These are phyloP conservation scores for Allium sativum DNA, from an alignment of 106 monocot species.

Conservation along the genomic window DNA sequence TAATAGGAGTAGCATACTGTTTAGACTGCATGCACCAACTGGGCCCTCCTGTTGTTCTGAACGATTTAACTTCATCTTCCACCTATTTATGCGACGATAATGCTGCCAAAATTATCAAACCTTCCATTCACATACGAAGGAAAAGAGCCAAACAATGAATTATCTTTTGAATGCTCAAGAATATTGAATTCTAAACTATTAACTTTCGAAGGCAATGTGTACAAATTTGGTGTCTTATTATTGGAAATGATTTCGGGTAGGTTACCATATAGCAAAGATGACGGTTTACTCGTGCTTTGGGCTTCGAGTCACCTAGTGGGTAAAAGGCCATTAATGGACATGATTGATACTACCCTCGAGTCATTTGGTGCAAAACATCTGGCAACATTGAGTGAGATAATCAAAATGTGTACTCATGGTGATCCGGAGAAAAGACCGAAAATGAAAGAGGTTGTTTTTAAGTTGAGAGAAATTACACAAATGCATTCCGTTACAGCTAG, in stretches of 20 bases:
- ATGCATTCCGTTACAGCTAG: constrained; percentile 38
- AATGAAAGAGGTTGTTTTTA: constrained; percentile 27
- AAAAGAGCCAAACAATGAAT: constrained; percentile 4
- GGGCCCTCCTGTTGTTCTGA: constrained; percentile 29
- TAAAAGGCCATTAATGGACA: constrained; percentile 28
- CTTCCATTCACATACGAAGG: constrained; percentile 28
- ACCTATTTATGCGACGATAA: constrained; percentile 45
- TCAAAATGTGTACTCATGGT: constrained; percentile 32
- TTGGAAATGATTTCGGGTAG: constrained; percentile 69
- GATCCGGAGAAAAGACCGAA: constrained; percentile 28
- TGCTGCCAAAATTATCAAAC: constrained; percentile 61
- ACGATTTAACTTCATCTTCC: constrained; percentile 26
- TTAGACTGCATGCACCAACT: constrained; percentile 37
- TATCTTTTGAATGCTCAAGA: constrained; percentile 1
- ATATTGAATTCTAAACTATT: neutral
- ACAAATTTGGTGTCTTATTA: constrained; percentile 60
- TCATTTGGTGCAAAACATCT: constrained; percentile 28
- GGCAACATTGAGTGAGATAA: constrained; percentile 27
- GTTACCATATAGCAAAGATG: constrained; percentile 45
- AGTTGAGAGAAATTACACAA: constrained; percentile 34
- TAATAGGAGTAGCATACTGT: constrained; percentile 53
- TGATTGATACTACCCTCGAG: constrained; percentile 41
- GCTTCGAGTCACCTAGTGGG: constrained; percentile 55
- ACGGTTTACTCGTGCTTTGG: constrained; percentile 55
- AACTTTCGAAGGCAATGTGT: constrained; percentile 25